Percentiles rank a stretch among this genome's conserved stretches.
Evolutionary conservation across 352 stramenopile species (phyloP).

Genomic region (Blastocystis sp.): DNA sequence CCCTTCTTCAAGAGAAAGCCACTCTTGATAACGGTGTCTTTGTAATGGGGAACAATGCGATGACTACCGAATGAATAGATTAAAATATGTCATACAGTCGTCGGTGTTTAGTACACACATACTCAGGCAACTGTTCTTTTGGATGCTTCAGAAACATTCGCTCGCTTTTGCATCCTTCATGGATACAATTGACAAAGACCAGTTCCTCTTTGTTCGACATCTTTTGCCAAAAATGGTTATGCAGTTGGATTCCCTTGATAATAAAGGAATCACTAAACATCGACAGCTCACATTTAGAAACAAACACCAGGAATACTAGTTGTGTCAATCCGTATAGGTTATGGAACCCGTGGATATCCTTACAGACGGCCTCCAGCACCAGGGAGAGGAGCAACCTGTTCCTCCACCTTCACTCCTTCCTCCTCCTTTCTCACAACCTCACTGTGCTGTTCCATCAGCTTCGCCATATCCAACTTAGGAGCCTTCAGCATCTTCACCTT

Average conservation of each 20-base stretch:
- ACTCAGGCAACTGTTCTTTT: conserved; percentile 28
- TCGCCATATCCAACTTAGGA: too few relatives aligned
- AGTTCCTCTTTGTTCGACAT: conserved; percentile 52
- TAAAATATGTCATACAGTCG: conserved; percentile 26
- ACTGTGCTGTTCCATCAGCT: too few relatives aligned
- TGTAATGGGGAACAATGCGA: conserved; percentile 12
- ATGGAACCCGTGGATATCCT: neutral
- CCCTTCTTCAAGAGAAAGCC: conserved; percentile 60
- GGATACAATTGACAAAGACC: conserved; percentile 58
- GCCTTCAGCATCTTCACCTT: too few relatives aligned
- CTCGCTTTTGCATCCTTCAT: conserved; percentile 55
- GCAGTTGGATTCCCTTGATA: conserved; percentile 12
- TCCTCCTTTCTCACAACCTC: too few relatives aligned
- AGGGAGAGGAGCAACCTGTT: conserved; percentile 97
- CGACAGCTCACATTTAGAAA: neutral
- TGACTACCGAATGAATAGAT: conserved; percentile 15
- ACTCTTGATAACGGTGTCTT: conserved; percentile 17
- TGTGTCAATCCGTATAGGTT: neutral
- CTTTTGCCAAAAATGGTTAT: conserved; percentile 34
- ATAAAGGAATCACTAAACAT: conserved; percentile 9
- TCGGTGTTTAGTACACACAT: conserved; percentile 55
- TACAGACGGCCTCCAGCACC: conserved; percentile 82
- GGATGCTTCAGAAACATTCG: conserved; percentile 43
- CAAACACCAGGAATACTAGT: conserved; percentile 32
- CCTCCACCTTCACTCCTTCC: too few relatives aligned